These are phyloP conservation scores for Diaporthe capsici DNA, from an alignment of 2,329 filamentous ascomycete species.

Conservation along the genomic window DNA sequence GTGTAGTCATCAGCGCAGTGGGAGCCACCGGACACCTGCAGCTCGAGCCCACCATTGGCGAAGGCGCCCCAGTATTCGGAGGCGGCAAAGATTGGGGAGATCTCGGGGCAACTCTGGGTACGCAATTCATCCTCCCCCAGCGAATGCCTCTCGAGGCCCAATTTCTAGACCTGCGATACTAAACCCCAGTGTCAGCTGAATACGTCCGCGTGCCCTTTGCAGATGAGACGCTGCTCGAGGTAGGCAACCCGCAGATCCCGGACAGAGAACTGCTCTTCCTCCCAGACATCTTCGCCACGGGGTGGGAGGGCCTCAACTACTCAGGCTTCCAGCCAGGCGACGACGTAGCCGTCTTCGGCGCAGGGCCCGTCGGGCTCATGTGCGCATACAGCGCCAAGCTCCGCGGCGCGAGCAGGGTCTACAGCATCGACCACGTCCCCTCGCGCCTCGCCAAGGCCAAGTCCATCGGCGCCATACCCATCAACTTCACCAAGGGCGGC, in stretches of 20 bases:
- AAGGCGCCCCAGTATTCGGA: not conserved
- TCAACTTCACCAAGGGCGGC: conserved; percentile 44
- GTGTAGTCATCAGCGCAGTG: conserved; percentile 47
- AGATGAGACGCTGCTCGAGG: conserved; percentile 42
- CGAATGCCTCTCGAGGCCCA: too few relatives aligned
- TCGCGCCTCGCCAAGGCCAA: conserved; percentile 44
- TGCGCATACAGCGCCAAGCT: conserved; percentile 47
- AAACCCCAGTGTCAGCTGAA: conserved; percentile 42
- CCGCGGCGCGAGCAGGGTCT: conserved; percentile 46
- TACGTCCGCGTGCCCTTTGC: conserved; percentile 44
- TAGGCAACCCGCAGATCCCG: conserved; percentile 37
- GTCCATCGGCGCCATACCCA: conserved; percentile 45
- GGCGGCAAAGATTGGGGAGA: conserved; percentile 22
- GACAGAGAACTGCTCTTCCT: conserved; percentile 48
- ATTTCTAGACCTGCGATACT: too few relatives aligned
- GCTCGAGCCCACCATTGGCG: not conserved
- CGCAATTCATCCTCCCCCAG: too few relatives aligned
- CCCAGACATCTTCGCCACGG: conserved; percentile 56
- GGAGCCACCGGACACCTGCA: not conserved
- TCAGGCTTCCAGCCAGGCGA: conserved; percentile 56
- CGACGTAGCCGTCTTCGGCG: conserved; percentile 47
- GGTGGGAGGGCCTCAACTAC: conserved; percentile 54
- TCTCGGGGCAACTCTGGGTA: conserved; percentile 9
- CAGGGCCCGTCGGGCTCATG: conserved; percentile 47
- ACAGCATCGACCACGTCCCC: conserved; percentile 45